These are phyloP conservation scores for Hericium rajendrae DNA, from an alignment of 768 basidiomycete species.

Conservation along the genomic window DNA sequence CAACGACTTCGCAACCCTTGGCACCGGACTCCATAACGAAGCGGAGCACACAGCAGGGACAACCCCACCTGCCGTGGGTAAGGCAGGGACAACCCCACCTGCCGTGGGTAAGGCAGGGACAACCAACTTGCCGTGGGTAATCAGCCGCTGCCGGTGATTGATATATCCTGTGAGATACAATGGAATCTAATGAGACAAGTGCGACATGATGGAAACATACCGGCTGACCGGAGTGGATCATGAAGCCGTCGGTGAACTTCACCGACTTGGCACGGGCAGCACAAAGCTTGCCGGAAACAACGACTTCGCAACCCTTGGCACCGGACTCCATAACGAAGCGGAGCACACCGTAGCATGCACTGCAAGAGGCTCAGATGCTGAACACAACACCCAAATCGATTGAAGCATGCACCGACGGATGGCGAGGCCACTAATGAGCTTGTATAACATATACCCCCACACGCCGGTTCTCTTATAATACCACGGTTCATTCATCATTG, in stretches of 20 bases:
- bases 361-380: slow-evolving; percentile 19
- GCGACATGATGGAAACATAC: slow-evolving; percentile 15
- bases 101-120: no score
- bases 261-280: slow-evolving; percentile 99
- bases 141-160: no score
- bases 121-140: no score
- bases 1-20: no score
- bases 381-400: neutral
- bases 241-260: slow-evolving; percentile 99
- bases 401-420: slow-evolving; percentile 74
- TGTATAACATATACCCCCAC: slow-evolving; percentile 41
- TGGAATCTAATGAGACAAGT: no score
- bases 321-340: slow-evolving; percentile 99
- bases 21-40: no score
- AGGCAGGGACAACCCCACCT: no score
- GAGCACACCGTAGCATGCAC: slow-evolving; percentile 99
- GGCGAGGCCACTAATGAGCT: slow-evolving; percentile 97
- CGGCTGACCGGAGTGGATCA: slow-evolving; percentile 98
- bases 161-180: no score
- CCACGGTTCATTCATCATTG: no score
- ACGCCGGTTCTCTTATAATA: no score
- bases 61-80: no score
- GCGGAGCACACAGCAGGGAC: no score
- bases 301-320: slow-evolving; percentile 99
- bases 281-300: slow-evolving; percentile 98